Percentiles rank a stretch among this genome's conserved stretches.
phyloP scores from a whole-genome alignment of 192 early-diverging fungal species.

The Gorgonomyces haynaldii region DNA sequence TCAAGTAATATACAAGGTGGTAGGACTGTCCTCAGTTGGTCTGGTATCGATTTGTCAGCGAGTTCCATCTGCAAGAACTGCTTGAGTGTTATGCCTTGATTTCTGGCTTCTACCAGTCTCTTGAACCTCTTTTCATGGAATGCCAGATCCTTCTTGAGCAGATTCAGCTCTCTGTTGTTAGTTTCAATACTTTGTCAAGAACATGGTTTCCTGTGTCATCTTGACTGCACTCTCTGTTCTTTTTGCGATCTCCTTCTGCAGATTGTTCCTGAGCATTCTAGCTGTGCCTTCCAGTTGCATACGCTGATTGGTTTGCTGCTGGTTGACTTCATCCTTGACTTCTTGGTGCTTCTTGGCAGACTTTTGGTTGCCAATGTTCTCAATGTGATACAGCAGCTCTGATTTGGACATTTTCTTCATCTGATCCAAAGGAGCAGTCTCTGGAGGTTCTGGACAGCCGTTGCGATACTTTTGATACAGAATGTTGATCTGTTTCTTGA shows the following conservation, averaged over 20 bases:
- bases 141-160: conserved; percentile 11
- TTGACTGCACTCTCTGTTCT: neutral
- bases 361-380: conserved; percentile 7
- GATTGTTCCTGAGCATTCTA: conserved; percentile 6
- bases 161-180: conserved; percentile 21
- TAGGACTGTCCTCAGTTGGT: too few relatives aligned
- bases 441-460: conserved; percentile 8
- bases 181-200: conserved; percentile 31
- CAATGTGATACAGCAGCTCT: neutral
- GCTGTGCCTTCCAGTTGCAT: conserved; percentile 14
- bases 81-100: neutral
- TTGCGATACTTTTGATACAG: conserved; percentile 8
- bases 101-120: neutral
- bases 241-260: conserved; percentile 7
- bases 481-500: neutral
- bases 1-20: too few relatives aligned
- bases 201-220: conserved; percentile 31
- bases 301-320: conserved; percentile 20
- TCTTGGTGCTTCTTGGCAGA: conserved; percentile 4
- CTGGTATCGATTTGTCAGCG: too few relatives aligned
- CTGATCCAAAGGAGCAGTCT: conserved; percentile 11
- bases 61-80: neutral
- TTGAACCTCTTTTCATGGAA: neutral
- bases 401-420: neutral
- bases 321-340: conserved; percentile 15